Conservation (phyloP, 345 rosid species). For the Hibiscus mutabilis region DNA sequence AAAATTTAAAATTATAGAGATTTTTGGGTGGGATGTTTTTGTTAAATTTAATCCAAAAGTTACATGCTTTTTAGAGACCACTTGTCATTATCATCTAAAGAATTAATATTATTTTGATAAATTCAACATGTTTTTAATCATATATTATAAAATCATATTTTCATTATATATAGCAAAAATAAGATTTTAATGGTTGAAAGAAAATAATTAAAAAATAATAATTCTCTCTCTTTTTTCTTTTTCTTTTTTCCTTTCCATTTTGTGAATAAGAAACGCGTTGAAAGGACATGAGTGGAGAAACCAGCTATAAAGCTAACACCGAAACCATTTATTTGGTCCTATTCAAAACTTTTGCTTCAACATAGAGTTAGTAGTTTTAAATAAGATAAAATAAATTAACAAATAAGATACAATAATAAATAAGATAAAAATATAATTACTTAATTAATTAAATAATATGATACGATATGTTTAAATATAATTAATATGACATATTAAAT, state of each 20-base stretch:
- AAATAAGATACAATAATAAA: too few relatives aligned
- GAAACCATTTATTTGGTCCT: slow-evolving; percentile 5
- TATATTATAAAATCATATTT: background rate
- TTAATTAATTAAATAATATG: too few relatives aligned
- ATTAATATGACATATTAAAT: too few relatives aligned
- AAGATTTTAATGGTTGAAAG: background rate
- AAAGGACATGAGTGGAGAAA: slow-evolving; percentile 43
- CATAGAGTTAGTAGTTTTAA: background rate
- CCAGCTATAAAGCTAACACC: slow-evolving; percentile 22
- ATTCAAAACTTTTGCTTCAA: background rate
- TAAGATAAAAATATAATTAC: too few relatives aligned
- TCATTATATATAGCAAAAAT: too few relatives aligned
- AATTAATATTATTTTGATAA: background rate
- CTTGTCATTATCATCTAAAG: background rate
- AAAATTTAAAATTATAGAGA: too few relatives aligned
- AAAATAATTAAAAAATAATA: background rate
- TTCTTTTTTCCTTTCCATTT: slow-evolving; percentile 13
- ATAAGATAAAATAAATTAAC: too few relatives aligned
- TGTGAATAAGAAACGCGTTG: slow-evolving; percentile 13
- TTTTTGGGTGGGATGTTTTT: background rate
- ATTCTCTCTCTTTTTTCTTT: slow-evolving; percentile 9
- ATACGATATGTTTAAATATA: too few relatives aligned
- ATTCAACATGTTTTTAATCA: background rate
- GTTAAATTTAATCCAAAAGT: background rate
- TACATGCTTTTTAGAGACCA: background rate